phyloP scores from a whole-genome alignment of 2,329 filamentous ascomycete genomes.

The Polytolypa hystricis region DNA sequence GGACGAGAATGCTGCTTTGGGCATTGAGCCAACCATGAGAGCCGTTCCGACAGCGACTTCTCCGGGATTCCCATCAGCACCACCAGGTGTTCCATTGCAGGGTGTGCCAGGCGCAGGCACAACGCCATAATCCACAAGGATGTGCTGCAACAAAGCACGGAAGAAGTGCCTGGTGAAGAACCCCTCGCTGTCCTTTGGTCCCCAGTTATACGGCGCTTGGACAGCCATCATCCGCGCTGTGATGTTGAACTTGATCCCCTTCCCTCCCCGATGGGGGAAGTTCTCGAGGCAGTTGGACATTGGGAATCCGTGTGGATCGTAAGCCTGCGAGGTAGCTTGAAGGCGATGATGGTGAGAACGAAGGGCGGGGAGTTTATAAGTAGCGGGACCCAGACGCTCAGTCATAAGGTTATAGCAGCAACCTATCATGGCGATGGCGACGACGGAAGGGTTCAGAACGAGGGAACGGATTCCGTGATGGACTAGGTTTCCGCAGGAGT shows the following conservation, averaged over 20 bases:
- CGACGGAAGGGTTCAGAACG: slow-evolving; percentile 69
- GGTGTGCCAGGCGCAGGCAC: slow-evolving; percentile 50
- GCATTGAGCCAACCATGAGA: slow-evolving; percentile 74
- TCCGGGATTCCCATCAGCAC: slow-evolving; percentile 13
- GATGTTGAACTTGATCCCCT: slow-evolving; percentile 77
- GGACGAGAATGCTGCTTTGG: slow-evolving; percentile 66
- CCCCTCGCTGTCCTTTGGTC: slow-evolving; percentile 60
- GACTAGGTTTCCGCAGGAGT: slow-evolving; percentile 95
- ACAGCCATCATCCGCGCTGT: slow-evolving; percentile 97
- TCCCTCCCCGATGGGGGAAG: slow-evolving; percentile 41
- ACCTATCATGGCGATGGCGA: slow-evolving; percentile 87
- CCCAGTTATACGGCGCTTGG: slow-evolving; percentile 92
- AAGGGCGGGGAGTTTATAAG: slow-evolving; percentile 70
- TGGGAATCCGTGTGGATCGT: slow-evolving; percentile 84
- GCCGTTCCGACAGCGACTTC: slow-evolving; percentile 47
- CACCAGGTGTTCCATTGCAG: slow-evolving; percentile 19
- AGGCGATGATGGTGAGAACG: slow-evolving; percentile 64
- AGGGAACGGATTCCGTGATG: slow-evolving; percentile 87
- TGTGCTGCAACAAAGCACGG: slow-evolving; percentile 76
- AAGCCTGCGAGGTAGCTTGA: slow-evolving; percentile 55
- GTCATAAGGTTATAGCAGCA: slow-evolving; percentile 98
- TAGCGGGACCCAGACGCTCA: slow-evolving; percentile 74
- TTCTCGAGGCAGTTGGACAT: slow-evolving; percentile 64
- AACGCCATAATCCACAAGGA: slow-evolving; percentile 79
- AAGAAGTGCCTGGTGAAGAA: slow-evolving; percentile 95